A percentile compares a stretch with the other conserved stretches of the same genome.
phyloP scores from a whole-genome alignment of 371 early-diverging fungal species.

The Haplosporangium sp. region DNA sequence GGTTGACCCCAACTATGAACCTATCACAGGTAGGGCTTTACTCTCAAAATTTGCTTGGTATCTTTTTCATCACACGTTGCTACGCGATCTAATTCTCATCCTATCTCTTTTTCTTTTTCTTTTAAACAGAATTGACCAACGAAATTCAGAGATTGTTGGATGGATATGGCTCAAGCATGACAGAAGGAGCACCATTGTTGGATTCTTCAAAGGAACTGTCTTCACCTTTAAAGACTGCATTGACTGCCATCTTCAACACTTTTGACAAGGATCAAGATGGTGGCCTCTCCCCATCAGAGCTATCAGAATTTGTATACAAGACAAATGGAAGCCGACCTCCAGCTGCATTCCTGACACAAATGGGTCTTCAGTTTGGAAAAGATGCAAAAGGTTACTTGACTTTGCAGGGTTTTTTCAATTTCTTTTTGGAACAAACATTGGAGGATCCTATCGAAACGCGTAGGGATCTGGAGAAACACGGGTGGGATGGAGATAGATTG shows the following conservation, averaged over 20 bases:
- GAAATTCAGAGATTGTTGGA: conserved; percentile 61
- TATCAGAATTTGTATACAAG: conserved; percentile 64
- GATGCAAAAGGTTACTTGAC: conserved; percentile 64
- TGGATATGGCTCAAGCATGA: conserved; percentile 57
- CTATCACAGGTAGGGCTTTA: conserved; percentile 59
- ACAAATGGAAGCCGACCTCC: conserved; percentile 74
- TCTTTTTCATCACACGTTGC: neutral
- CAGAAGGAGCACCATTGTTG: conserved; percentile 60
- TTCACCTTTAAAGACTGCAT: conserved; percentile 56
- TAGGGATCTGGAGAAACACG: conserved; percentile 68
- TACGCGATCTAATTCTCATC: neutral
- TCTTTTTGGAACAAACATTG: conserved; percentile 71
- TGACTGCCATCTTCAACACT: conserved; percentile 61
- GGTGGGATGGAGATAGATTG: conserved; percentile 62
- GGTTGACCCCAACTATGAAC: conserved; percentile 64
- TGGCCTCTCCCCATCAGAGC: conserved; percentile 59
- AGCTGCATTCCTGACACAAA: conserved; percentile 63
- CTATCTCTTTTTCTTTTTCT: neutral
- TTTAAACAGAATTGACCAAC: conserved; percentile 59
- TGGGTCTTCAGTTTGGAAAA: conserved; percentile 68
- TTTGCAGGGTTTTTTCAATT: conserved; percentile 68
- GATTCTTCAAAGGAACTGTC: conserved; percentile 60
- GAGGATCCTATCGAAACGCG: conserved; percentile 71
- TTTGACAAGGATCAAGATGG: conserved; percentile 71
- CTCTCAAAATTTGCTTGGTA: too few relatives aligned